These are phyloP conservation scores for Mycena amicta DNA, from an alignment of 768 basidiomycete genomes.

Conservation along the genomic window DNA sequence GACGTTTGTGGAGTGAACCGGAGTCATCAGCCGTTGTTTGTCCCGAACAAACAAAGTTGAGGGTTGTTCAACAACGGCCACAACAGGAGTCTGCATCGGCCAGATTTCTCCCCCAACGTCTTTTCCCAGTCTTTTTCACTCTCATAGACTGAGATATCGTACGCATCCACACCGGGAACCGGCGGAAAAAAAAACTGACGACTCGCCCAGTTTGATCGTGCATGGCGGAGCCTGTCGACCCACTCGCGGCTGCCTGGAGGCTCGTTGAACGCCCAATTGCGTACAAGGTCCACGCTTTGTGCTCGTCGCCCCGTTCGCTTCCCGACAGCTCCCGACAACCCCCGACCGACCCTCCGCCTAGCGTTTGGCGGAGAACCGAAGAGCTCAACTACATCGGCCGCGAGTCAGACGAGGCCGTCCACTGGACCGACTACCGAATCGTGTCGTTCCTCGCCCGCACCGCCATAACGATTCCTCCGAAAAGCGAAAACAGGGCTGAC, in stretches of 20 bases:
- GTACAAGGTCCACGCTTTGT: constrained; percentile 15
- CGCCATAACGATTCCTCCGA: constrained; percentile 17
- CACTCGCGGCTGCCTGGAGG: constrained; percentile 7
- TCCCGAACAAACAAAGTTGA: not conserved
- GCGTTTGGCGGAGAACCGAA: not conserved
- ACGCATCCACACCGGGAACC: not conserved
- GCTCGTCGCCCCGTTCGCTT: constrained; percentile 13
- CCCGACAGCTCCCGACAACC: constrained; percentile 10
- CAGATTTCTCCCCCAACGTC: not conserved
- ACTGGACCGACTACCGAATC: constrained; percentile 17
- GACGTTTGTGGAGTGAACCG: not conserved
- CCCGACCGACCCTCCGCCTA: constrained; percentile 1
- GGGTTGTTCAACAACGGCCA: constrained; percentile 5
- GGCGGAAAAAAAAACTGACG: constrained; percentile 10
- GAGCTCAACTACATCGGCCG: constrained; percentile 20
- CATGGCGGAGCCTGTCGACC: constrained; percentile 13
- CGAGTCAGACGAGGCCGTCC: not conserved
- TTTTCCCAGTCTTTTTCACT: not conserved
- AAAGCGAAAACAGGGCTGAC: constrained; percentile 17
- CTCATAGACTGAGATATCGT: not conserved
- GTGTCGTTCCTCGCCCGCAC: constrained; percentile 13
- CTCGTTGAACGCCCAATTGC: constrained; percentile 9
- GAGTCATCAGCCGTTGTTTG: not conserved
- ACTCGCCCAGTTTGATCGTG: constrained; percentile 11
- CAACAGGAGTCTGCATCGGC: constrained; percentile 1